Conservation (phyloP, 2,329 filamentous ascomycete species). For the Dactylellina haptotyla region DNA sequence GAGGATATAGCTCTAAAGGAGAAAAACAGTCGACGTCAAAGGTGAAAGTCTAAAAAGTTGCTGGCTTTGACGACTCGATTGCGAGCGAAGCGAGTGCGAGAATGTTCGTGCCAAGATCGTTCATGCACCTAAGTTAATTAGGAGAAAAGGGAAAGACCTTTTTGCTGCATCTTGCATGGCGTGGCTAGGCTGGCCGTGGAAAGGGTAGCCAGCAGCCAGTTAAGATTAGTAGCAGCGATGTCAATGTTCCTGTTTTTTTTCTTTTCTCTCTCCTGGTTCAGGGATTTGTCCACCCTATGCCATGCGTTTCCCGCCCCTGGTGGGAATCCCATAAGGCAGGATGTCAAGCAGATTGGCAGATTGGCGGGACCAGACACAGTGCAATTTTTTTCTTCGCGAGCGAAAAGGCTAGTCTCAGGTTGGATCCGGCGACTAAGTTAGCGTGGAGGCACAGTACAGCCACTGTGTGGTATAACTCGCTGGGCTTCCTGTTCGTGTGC, state of each 20-base stretch:
- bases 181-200: constrained; percentile 16
- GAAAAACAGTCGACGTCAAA: constrained; percentile 24
- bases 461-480: constrained; percentile 8
- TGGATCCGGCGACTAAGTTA: constrained; percentile 19
- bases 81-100: constrained; percentile 25
- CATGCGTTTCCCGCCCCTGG: constrained; percentile 39
- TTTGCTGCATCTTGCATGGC: constrained; percentile 31
- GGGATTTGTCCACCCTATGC: constrained; percentile 37
- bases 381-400: constrained; percentile 19
- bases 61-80: constrained; percentile 43
- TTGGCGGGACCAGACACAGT: constrained; percentile 29
- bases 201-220: constrained; percentile 32
- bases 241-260: constrained; percentile 32
- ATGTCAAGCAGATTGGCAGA: constrained; percentile 45
- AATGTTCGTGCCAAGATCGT: constrained; percentile 49
- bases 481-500: constrained; percentile 36
- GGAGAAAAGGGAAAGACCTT: constrained; percentile 37
- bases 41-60: constrained; percentile 22
- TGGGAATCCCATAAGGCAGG: constrained; percentile 50
- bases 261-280: constrained; percentile 33
- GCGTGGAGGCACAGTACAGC: constrained; percentile 3
- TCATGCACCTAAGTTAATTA: constrained; percentile 23
- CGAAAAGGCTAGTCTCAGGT: constrained; percentile 21
- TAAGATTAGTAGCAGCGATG: constrained; percentile 17
- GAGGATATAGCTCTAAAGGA: constrained; percentile 23